Conservation (phyloP, 495 filamentous ascomycete genomes). For the Annulohypoxylon moriforme region DNA sequence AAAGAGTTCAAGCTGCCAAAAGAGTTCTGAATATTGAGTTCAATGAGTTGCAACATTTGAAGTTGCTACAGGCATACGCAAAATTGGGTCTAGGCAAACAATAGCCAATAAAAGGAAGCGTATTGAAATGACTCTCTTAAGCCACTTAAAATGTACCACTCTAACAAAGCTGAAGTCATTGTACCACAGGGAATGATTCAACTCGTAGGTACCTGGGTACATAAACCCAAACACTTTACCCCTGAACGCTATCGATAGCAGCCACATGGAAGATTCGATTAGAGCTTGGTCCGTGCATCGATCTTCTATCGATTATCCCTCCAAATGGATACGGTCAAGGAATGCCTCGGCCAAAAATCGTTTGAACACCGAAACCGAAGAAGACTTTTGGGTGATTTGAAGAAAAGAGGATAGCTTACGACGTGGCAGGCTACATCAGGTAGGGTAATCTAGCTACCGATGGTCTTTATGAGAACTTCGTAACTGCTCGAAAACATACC, state of each 20-base stretch:
- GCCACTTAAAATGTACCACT: background rate
- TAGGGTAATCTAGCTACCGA: background rate
- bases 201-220: background rate
- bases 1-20: too few relatives aligned
- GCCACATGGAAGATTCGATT: background rate
- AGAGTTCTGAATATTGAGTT: too few relatives aligned
- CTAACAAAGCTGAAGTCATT: background rate
- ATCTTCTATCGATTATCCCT: background rate
- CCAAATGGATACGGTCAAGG: background rate
- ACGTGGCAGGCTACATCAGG: slow-evolving; percentile 6
- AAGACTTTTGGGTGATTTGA: slow-evolving; percentile 2
- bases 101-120: too few relatives aligned
- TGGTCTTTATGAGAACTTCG: background rate
- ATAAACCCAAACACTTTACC: background rate
- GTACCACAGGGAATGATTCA: background rate
- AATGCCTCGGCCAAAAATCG: slow-evolving; percentile 39
- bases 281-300: background rate
- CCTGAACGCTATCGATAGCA: slow-evolving; percentile 4
- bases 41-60: too few relatives aligned
- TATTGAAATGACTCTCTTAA: background rate
- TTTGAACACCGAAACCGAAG: slow-evolving; percentile 16
- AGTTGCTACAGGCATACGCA: too few relatives aligned
- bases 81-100: background rate
- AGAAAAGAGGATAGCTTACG: background rate
- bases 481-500: background rate